Conservation (phyloP, 2,329 filamentous ascomycete genomes). For the Aspergillus aculeatus region DNA sequence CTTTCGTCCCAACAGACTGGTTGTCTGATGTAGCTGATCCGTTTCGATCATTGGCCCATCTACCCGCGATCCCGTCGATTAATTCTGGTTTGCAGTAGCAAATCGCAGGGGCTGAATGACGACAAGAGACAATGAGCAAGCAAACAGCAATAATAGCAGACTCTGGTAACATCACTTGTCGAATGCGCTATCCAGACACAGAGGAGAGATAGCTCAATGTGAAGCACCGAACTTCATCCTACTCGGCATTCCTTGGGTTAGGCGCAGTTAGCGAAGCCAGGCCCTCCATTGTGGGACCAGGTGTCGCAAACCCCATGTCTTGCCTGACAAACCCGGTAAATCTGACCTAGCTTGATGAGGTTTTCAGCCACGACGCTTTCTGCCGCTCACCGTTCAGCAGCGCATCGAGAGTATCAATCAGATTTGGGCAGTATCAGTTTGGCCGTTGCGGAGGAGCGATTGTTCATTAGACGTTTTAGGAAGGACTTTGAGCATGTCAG, state of each 20-base stretch:
- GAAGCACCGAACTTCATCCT: not conserved
- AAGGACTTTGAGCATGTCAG: not conserved
- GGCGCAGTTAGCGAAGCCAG: not conserved
- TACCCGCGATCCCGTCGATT: not conserved
- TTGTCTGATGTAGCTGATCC: slow-evolving; percentile 1
- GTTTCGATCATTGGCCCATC: slow-evolving; percentile 6
- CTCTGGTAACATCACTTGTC: not conserved
- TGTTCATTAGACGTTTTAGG: not conserved
- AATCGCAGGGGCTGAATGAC: not conserved
- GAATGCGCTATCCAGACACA: not conserved
- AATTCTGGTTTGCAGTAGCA: not conserved
- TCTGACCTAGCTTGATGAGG: not conserved
- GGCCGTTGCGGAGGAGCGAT: not conserved
- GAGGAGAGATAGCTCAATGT: not conserved
- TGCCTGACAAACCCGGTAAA: not conserved
- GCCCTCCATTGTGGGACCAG: not conserved
- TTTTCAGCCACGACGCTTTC: not conserved
- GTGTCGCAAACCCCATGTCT: slow-evolving; percentile 2
- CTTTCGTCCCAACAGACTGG: not conserved
- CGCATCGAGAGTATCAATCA: not conserved
- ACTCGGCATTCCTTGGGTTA: not conserved
- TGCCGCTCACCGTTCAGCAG: not conserved
- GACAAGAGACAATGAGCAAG: not conserved
- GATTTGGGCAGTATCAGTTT: not conserved
- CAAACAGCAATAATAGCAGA: not conserved